A percentile compares a stretch with the other conserved stretches of the same genome.
These are phyloP conservation scores for Raphanus raphanistrum DNA, from an alignment of 345 rosid genomes.

Conservation along the genomic window DNA sequence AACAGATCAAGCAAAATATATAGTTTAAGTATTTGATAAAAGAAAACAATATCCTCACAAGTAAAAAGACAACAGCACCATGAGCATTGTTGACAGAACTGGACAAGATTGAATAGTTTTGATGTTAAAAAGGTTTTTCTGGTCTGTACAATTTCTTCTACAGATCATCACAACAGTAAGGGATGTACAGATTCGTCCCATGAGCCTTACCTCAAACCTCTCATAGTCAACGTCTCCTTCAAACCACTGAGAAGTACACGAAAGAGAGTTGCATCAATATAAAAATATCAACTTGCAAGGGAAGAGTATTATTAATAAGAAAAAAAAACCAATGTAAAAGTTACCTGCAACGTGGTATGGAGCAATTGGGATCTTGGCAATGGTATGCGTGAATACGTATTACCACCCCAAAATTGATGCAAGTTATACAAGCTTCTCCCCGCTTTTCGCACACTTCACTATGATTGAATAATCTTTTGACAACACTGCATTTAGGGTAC, in stretches of 20 bases:
- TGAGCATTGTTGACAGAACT: slow-evolving; percentile 3
- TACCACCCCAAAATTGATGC: slow-evolving; percentile 31
- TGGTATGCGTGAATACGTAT: slow-evolving; percentile 37
- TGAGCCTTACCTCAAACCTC: background rate
- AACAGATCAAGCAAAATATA: background rate
- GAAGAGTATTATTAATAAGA: background rate
- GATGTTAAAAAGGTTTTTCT: background rate
- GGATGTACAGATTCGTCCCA: slow-evolving; percentile 15
- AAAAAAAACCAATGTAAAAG: background rate
- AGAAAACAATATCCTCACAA: background rate
- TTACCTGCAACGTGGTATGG: slow-evolving; percentile 53
- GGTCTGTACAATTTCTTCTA: slow-evolving; percentile 5
- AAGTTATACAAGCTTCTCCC: slow-evolving; percentile 33
- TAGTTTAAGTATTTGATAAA: too few species aligned
- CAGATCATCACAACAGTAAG: background rate
- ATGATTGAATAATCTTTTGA: slow-evolving; percentile 45
- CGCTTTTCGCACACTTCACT: slow-evolving; percentile 32
- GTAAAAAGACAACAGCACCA: background rate
- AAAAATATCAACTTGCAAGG: background rate
- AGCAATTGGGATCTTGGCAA: slow-evolving; percentile 43
- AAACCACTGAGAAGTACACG: background rate
- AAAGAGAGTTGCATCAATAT: slow-evolving; percentile 20
- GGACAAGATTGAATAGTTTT: background rate
- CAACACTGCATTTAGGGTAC: slow-evolving; percentile 39
- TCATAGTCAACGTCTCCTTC: background rate